A percentile compares a stretch with the other conserved stretches of the same genome.
Conservation (phyloP, 805 yeast genomes). For the Hanseniaspora meyeri region DNA sequence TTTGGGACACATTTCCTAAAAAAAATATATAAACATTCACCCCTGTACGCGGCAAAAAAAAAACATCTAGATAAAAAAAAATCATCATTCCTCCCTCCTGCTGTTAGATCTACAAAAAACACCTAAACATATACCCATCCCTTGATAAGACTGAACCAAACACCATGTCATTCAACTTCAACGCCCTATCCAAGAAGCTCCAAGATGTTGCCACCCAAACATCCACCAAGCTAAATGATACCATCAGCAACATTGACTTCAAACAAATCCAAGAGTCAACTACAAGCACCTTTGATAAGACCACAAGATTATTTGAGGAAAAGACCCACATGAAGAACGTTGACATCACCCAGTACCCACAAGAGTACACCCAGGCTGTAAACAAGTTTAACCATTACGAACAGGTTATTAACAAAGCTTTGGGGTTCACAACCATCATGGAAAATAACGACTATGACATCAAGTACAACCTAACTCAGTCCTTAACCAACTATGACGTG, state of each 20-base stretch:
- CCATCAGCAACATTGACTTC: conserved; percentile 27
- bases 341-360: conserved; percentile 74
- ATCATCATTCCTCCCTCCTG: too few species aligned
- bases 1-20: background rate
- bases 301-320: conserved; percentile 69
- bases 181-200: conserved; percentile 23
- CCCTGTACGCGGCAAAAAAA: too few species aligned
- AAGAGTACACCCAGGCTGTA: conserved; percentile 56
- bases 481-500: conserved; percentile 5
- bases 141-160: too few species aligned
- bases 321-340: conserved; percentile 57
- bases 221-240: conserved; percentile 15
- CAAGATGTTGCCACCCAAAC: conserved; percentile 21
- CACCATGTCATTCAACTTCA: conserved; percentile 25
- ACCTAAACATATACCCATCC: too few species aligned
- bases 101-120: too few species aligned
- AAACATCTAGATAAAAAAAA: too few species aligned
- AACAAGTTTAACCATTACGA: conserved; percentile 28
- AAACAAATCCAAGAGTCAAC: conserved; percentile 36
- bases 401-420: conserved; percentile 20
- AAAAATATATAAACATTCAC: too few species aligned
- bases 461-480: background rate
- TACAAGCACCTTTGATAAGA: conserved; percentile 69
- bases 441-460: conserved; percentile 11
- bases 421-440: conserved; percentile 5